Percentiles rank a stretch among this genome's conserved stretches.
Conservation (phyloP, 345 rosid genomes). For the Eutrema yunnanense region DNA sequence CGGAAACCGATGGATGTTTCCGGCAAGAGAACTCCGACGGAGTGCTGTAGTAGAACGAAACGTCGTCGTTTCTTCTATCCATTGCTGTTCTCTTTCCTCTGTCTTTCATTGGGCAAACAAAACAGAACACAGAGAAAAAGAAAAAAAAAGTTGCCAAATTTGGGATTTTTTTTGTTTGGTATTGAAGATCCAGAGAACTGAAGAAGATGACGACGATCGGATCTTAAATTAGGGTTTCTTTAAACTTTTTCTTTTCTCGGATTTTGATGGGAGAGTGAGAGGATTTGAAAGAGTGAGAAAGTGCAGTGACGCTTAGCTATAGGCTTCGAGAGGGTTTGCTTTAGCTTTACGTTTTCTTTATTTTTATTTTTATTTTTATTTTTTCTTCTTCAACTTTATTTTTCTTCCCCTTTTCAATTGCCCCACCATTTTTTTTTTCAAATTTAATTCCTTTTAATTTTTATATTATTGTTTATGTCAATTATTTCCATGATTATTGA, state of each 20-base stretch:
- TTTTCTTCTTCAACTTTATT: no score
- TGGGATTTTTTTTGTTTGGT: not conserved
- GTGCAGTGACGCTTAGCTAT: slow-evolving; percentile 40
- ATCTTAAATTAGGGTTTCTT: slow-evolving; percentile 7
- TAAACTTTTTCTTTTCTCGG: slow-evolving; percentile 7
- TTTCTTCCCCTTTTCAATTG: not conserved
- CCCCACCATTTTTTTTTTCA: slow-evolving; percentile 17
- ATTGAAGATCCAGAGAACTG: slow-evolving; percentile 24
- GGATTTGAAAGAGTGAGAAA: slow-evolving; percentile 30
- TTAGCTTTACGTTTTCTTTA: slow-evolving; percentile 67
- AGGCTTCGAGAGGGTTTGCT: slow-evolving; percentile 41
- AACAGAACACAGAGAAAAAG: not conserved
- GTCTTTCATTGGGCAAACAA: slow-evolving; percentile 51
- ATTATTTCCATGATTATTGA: slow-evolving; percentile 27
- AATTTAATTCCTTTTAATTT: not conserved
- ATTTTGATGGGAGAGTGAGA: slow-evolving; percentile 18
- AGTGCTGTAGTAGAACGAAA: slow-evolving; percentile 32
- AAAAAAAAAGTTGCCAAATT: slow-evolving; percentile 3
- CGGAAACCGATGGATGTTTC: slow-evolving; percentile 72
- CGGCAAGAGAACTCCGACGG: slow-evolving; percentile 66
- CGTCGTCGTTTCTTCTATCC: slow-evolving; percentile 33
- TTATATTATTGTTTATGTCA: slow-evolving; percentile 1
- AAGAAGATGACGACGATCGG: slow-evolving; percentile 22
- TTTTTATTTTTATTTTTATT: not conserved
- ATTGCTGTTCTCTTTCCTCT: slow-evolving; percentile 76